Conservation (phyloP, 2,329 filamentous ascomycete species). For the Ustulina deusta region DNA sequence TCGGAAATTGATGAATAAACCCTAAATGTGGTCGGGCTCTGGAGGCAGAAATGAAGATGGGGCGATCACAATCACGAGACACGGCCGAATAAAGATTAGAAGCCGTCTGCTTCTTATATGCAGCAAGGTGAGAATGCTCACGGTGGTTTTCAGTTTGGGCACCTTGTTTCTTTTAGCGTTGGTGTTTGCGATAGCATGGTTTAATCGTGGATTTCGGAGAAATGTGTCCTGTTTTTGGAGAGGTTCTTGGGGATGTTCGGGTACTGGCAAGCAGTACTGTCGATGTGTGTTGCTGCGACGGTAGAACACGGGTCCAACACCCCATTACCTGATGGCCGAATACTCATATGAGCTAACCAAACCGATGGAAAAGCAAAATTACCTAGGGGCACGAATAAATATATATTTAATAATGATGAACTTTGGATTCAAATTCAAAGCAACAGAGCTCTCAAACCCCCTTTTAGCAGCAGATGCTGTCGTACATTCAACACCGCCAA, state of each 20-base stretch:
- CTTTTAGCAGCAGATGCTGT: not conserved
- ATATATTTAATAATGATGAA: constrained; percentile 15
- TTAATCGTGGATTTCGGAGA: constrained; percentile 12
- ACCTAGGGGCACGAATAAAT: not conserved
- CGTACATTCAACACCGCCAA: not conserved
- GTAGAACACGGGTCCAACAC: not conserved
- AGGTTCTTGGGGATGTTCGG: not conserved
- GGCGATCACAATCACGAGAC: constrained; percentile 21
- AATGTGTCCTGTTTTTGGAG: constrained; percentile 4
- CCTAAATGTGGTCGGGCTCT: constrained; percentile 17
- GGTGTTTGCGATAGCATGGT: constrained; percentile 30
- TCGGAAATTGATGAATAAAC: constrained; percentile 45
- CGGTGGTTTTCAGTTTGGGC: not conserved
- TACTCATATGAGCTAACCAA: not conserved
- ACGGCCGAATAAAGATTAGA: not conserved
- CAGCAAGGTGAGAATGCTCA: not conserved
- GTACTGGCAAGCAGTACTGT: not conserved
- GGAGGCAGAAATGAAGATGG: not conserved
- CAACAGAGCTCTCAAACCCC: not conserved
- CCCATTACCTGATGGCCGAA: not conserved
- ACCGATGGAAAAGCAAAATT: not conserved
- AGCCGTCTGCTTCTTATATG: constrained; percentile 3
- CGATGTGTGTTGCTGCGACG: not conserved
- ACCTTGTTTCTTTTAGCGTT: constrained; percentile 29
- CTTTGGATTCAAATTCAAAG: not conserved